phyloP scores from a whole-genome alignment of 768 basidiomycete genomes.

The Tricholoma furcatifolium region DNA sequence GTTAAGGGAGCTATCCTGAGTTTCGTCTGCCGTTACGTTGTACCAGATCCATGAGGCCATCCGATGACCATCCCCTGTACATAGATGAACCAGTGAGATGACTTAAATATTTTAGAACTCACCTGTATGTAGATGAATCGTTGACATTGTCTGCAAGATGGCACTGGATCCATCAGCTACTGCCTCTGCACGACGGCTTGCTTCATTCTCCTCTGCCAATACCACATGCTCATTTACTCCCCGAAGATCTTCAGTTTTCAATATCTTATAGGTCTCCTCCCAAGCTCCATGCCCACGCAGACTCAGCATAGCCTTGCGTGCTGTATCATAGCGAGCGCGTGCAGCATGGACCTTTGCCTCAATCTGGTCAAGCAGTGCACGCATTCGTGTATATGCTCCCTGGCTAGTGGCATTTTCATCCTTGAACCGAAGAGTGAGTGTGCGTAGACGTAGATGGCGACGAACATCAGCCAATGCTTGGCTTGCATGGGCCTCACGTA shows the following conservation, averaged over 20 bases:
- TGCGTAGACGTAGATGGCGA: too few relatives aligned
- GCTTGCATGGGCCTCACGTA: too few relatives aligned
- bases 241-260: constrained; percentile 3
- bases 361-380: too few relatives aligned
- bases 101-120: too few relatives aligned
- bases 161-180: neutral
- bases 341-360: too few relatives aligned
- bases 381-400: constrained; percentile 7
- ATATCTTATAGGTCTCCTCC: neutral
- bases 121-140: neutral
- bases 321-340: constrained; percentile 1
- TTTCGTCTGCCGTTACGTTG: neutral
- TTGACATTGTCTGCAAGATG: neutral
- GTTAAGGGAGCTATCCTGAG: neutral
- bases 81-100: too few relatives aligned
- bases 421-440: too few relatives aligned
- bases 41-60: too few relatives aligned
- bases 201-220: constrained; percentile 1
- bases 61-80: neutral
- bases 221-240: constrained; percentile 2
- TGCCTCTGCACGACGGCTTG: neutral
- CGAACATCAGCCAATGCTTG: too few relatives aligned
- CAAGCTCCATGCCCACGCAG: constrained; percentile 8
- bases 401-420: too few relatives aligned
- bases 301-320: too few relatives aligned